Evolutionary conservation across 192 early-diverging fungal genomes (phyloP), one percentile per base, ranked within the genome.

Genomic region (Anaeromyces robustus): DNA sequence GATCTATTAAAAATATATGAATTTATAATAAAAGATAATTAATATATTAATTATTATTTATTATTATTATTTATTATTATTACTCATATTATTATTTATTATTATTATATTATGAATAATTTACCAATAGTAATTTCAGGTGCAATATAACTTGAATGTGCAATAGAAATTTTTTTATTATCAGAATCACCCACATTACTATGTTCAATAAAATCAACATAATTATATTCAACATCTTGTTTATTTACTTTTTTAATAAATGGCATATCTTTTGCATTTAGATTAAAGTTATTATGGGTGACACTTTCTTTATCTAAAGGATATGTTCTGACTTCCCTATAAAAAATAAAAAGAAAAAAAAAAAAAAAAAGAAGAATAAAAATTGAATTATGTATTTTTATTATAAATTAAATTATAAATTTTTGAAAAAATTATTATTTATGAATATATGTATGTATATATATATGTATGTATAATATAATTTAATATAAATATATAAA

Each of bases 51-150:
- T 32, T 32, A 7, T 32, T 32, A 32, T 32, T 7, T 32, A 7
- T 7, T 41, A 41, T 41, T 41, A 41, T 41, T 41, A 41, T 14
- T n/a, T 41, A 41, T 41, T 41, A 41, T 14, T 41, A 41, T 14
- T 41, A 41, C 13, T 41, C 4, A 16, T 41, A 41, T 14, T 41
- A 41, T 14, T 52, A 52, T 52, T 3, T 52, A 52, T 22, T 52
- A 22, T 22, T 52, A 22, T 22, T 52, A 22, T 52, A 22, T 41
- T 16, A 52, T 52, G 22, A 52, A 22, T 22, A 22, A 4, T 14
- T 68, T 68, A 68, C 52, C 52, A n/a, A 68, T 68, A 68, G 52
- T 68, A 68, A 68, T 68, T 68, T 68, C 52, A n/a, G 52, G 52
- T n/a, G 52, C 52, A 68, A 68, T 68, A n/a, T n/a, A 68, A 68